Percentiles rank a stretch among this genome's conserved stretches.
Conservation (phyloP, 345 rosid genomes). For the Citrus glauca region DNA sequence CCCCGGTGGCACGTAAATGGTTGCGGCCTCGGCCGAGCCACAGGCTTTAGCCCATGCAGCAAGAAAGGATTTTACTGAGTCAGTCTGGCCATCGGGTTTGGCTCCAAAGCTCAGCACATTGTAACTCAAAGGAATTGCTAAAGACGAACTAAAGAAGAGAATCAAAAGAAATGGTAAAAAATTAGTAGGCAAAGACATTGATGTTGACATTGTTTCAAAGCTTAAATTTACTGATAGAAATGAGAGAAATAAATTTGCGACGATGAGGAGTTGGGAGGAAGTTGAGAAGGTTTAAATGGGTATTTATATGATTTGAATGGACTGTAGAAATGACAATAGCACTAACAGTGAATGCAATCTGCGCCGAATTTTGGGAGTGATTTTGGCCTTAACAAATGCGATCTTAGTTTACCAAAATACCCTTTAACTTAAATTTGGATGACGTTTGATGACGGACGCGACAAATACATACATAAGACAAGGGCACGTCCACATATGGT, state of each 20-base stretch:
- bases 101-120: conserved; percentile 51
- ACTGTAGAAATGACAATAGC: no score
- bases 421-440: not conserved
- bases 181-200: not conserved
- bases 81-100: conserved; percentile 42
- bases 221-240: not conserved
- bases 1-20: conserved; percentile 53
- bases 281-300: not conserved
- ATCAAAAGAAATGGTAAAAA: conserved; percentile 1
- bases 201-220: conserved; percentile 22
- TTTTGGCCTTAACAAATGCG: no score
- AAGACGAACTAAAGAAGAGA: conserved; percentile 3
- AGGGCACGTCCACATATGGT: not conserved
- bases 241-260: not conserved
- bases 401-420: no score
- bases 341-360: not conserved
- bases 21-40: conserved; percentile 39
- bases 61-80: conserved; percentile 51
- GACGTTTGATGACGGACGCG: not conserved
- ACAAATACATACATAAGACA: not conserved
- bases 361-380: not conserved
- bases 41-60: conserved; percentile 56
- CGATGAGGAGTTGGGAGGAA: not conserved
- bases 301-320: not conserved
- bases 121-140: conserved; percentile 25